Percentiles rank a stretch among this genome's conserved stretches.
Conservation (phyloP, 805 yeast genomes). For the Candida orba region DNA sequence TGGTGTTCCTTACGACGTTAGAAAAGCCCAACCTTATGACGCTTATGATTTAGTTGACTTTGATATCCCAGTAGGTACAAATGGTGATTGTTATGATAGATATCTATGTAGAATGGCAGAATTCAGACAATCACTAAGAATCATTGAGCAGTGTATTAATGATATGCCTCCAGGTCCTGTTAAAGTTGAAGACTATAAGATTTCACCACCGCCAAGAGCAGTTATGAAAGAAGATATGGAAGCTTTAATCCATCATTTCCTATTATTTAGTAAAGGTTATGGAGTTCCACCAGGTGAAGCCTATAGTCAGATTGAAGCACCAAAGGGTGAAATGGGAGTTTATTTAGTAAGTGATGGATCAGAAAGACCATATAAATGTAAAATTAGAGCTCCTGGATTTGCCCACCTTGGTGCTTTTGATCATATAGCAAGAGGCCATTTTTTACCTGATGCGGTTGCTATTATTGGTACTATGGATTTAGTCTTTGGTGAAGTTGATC, state of each 20-base stretch:
- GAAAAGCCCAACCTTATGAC: slow-evolving; percentile 85
- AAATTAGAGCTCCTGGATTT: slow-evolving; percentile 91
- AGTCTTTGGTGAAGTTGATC: slow-evolving; percentile 92
- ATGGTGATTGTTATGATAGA: slow-evolving; percentile 90
- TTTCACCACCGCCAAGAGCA: slow-evolving; percentile 74
- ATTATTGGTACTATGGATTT: slow-evolving; percentile 93
- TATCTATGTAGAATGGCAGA: slow-evolving; percentile 85
- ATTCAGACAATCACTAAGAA: slow-evolving; percentile 84
- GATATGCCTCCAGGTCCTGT: slow-evolving; percentile 91
- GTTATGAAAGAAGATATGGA: slow-evolving; percentile 91
- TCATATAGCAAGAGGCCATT: slow-evolving; percentile 78
- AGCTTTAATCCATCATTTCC: slow-evolving; percentile 82
- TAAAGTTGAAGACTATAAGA: slow-evolving; percentile 84
- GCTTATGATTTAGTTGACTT: slow-evolving; percentile 83
- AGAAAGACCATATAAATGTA: slow-evolving; percentile 88
- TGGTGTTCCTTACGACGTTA: slow-evolving; percentile 80
- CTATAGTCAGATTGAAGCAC: slow-evolving; percentile 87
- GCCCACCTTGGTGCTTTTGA: slow-evolving; percentile 87
- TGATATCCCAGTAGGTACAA: slow-evolving; percentile 78
- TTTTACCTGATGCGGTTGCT: slow-evolving; percentile 87
- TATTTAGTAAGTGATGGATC: slow-evolving; percentile 83
- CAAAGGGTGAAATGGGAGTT: slow-evolving; percentile 93
- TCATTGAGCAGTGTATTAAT: slow-evolving; percentile 83
- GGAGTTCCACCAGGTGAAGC: slow-evolving; percentile 89
- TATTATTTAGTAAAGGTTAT: slow-evolving; percentile 81